A percentile compares a stretch with the other conserved stretches of the same genome.
These are phyloP conservation scores for Sporothrix phasma DNA, from an alignment of 2,329 filamentous ascomycete genomes.

Conservation along the genomic window DNA sequence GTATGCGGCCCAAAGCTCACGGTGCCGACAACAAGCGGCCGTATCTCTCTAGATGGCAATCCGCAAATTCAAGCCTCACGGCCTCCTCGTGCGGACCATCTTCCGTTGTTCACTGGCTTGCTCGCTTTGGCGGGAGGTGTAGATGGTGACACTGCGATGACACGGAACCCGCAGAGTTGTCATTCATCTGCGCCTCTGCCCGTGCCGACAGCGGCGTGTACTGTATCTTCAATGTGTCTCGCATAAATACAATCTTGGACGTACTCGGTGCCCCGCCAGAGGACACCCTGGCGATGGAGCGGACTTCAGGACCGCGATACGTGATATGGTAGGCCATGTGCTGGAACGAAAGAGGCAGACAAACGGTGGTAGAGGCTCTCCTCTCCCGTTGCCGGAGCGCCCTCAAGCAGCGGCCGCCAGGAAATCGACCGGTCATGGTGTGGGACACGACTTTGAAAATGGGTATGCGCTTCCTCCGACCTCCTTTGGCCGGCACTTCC, in stretches of 20 bases:
- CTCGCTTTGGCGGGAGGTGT: no score
- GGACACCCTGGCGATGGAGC: no score
- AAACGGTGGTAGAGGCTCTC: conserved; percentile 58
- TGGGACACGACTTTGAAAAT: conserved; percentile 46
- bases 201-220: no score
- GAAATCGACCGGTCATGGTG: not conserved
- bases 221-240: no score
- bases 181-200: no score
- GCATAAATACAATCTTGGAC: conserved; percentile 26
- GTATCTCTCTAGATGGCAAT: conserved; percentile 48
- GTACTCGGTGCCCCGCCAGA: conserved; percentile 24
- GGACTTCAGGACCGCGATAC: no score
- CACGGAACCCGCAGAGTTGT: no score
- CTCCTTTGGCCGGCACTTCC: not conserved
- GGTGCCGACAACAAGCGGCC: conserved; percentile 54
- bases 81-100: conserved; percentile 49
- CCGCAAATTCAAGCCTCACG: conserved; percentile 50
- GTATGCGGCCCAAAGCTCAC: conserved; percentile 53
- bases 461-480: not conserved
- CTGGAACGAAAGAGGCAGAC: conserved; percentile 39
- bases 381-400: conserved; percentile 52
- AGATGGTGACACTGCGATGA: conserved; percentile 49
- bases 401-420: conserved; percentile 57
- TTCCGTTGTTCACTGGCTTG: no score
- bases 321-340: no score